phyloP scores from a whole-genome alignment of 352 stramenopile species.

The Pythium folliculosum region DNA sequence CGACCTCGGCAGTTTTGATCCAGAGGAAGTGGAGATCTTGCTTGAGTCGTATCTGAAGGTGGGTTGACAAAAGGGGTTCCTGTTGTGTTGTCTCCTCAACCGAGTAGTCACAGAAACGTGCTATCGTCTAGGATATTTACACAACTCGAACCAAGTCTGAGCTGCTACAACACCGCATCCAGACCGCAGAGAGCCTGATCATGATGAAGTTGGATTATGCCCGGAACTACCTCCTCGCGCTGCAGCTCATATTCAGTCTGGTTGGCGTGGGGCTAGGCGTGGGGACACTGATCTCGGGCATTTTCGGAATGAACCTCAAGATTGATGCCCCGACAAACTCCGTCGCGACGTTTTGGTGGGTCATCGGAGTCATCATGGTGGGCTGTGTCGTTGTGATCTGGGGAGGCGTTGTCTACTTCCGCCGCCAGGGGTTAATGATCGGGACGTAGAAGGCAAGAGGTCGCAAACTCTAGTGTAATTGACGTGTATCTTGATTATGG shows the following conservation, averaged over 20 bases:
- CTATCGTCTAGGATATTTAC: constrained; percentile 36
- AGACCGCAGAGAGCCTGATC: constrained; percentile 39
- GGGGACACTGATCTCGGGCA: constrained; percentile 41
- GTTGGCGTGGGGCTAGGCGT: constrained; percentile 36
- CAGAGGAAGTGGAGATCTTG: constrained; percentile 40
- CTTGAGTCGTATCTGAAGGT: constrained; percentile 43
- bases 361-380: constrained; percentile 32
- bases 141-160: constrained; percentile 35
- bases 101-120: background rate
- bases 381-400: constrained; percentile 28
- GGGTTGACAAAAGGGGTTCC: background rate
- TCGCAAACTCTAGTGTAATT: background rate
- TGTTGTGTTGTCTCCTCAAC: background rate
- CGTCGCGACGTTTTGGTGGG: constrained; percentile 36
- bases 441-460: constrained; percentile 14
- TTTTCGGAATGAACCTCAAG: constrained; percentile 55
- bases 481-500: background rate
- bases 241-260: constrained; percentile 50
- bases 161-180: constrained; percentile 38
- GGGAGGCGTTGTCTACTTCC: constrained; percentile 33
- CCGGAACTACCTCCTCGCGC: constrained; percentile 50
- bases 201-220: constrained; percentile 55
- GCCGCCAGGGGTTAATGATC: constrained; percentile 30
- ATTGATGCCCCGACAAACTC: constrained; percentile 30
- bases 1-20: constrained; percentile 38